Percentiles rank a stretch among this genome's conserved stretches.
Conservation (phyloP, 2,329 filamentous ascomycete genomes). For the Teratosphaeria epicoccoides region DNA sequence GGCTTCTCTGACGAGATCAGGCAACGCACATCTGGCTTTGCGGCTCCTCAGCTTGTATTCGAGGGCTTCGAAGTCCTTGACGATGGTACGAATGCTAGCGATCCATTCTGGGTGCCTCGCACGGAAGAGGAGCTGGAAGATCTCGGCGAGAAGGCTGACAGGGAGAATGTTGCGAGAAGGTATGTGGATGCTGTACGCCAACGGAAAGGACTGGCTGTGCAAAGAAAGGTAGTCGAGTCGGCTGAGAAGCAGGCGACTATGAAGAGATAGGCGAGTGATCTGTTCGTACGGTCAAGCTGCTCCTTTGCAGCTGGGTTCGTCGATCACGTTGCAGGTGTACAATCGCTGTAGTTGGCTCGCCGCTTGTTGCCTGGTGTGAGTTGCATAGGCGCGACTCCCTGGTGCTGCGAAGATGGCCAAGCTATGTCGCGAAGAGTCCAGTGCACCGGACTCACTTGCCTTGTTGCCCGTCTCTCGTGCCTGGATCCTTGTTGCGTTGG, state of each 20-base stretch:
- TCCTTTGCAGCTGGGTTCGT: not conserved
- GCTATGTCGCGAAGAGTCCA: too few relatives aligned
- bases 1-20: conserved; percentile 95
- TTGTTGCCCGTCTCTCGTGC: too few relatives aligned
- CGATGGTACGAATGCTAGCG: conserved; percentile 43
- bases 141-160: conserved; percentile 82
- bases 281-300: not conserved
- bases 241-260: conserved; percentile 84
- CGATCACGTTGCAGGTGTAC: not conserved
- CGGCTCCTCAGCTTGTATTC: conserved; percentile 87
- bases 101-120: conserved; percentile 95
- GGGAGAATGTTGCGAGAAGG: conserved; percentile 88
- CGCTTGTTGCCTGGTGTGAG: too few relatives aligned
- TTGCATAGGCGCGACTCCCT: too few relatives aligned
- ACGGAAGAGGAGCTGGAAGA: conserved; percentile 96
- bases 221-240: conserved; percentile 59
- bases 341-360: not conserved
- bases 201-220: conserved; percentile 79
- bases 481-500: not conserved
- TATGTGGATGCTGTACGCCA: conserved; percentile 85
- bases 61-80: conserved; percentile 86
- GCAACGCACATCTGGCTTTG: conserved; percentile 81
- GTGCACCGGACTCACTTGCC: too few relatives aligned
- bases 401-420: too few relatives aligned
- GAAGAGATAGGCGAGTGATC: conserved; percentile 41